Base-by-base conservation (phyloP, 2,329 filamentous ascomycete species). In the Colletotrichum lupini region DNA sequence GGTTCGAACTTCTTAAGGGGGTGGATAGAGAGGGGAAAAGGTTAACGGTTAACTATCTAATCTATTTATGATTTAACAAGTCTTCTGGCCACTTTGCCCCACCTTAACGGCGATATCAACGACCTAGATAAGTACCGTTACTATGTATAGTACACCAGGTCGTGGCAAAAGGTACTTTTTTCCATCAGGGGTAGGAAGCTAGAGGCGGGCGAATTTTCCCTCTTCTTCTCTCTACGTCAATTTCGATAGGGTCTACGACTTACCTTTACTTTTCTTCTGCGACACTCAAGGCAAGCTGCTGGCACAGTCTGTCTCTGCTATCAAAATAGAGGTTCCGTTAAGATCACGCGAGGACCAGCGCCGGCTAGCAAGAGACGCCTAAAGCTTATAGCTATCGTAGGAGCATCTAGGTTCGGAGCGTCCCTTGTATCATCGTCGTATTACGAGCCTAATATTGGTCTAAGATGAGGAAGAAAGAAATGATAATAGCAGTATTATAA, bases 251-350 rank as follows among this genome's bases (percentile, higher is more conserved):
- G 14, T 16, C 8, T 32, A n/a, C 2, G 5, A 16, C 12, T 26
- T 73, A 68, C 68, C 69, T 73, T 74, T 28, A 68, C 65, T 60
- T 74, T 74, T 8, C 64, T 22, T n/a, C 30, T 66, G 19, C 73
- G 68, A 32, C 73, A 73, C 11, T 49, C 63, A 4, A 73, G 56
- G 26, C 68, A 74, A 0, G 73, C 73, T 2, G 69, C 68, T 4
- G 55, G 68, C 3, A 74, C 69, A 4, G 55, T 42, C 26, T 70
- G 70, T 19, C 70, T 70, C 3, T 42, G 52, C 16, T 46, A 58
- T n/a, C 49, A 52, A 28, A 59, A 30, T 6, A 58, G 69, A 0
- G 30, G 52, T 4, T 68, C 65, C 28, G 35, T 22, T 26, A 53
- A 32, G 9, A 49, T 37, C 14, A 63, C 26, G 5, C 37, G 64